A percentile compares a stretch with the other conserved stretches of the same genome.
phyloP scores from a whole-genome alignment of 139 green algal genomes.

The Monoraphidium neglectum region DNA sequence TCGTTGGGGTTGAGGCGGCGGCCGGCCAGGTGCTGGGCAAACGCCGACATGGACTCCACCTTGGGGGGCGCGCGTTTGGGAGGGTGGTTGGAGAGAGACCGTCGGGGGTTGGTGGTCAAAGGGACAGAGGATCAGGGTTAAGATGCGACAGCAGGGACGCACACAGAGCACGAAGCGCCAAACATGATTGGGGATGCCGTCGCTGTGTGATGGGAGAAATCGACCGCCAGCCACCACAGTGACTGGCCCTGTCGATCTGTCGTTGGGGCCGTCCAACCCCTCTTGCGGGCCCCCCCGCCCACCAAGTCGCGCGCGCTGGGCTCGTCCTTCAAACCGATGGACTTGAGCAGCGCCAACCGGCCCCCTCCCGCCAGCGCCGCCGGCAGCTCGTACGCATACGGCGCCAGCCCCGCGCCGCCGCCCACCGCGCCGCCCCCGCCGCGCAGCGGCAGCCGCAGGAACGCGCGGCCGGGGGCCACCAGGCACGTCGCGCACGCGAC shows the following conservation, averaged over 20 bases:
- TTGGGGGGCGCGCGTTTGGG: background rate
- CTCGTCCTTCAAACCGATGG: conserved; percentile 52
- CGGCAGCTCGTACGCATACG: conserved; percentile 71
- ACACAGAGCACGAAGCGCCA: no score
- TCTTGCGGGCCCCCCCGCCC: no score
- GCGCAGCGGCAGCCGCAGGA: conserved; percentile 42
- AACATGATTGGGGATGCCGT: no score
- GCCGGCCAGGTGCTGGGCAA: conserved; percentile 2
- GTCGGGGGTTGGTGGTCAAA: no score
- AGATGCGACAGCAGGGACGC: no score
- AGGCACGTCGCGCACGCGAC: conserved; percentile 62
- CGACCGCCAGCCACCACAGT: no score
- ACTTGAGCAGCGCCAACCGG: conserved; percentile 47
- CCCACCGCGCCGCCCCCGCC: conserved; percentile 4
- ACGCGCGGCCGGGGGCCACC: conserved; percentile 51
- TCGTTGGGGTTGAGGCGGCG: conserved; percentile 34
- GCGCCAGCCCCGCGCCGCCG: conserved; percentile 46
- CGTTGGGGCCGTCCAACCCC: no score
- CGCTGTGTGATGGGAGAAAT: no score
- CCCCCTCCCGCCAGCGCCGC: conserved; percentile 6
- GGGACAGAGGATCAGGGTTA: no score
- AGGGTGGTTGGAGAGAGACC: background rate
- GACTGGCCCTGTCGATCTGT: no score
- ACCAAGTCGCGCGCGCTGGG: conserved; percentile 41
- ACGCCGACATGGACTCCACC: background rate